Evolutionary conservation across 169 alveolate species (phyloP), one percentile per base, ranked within the genome.

Genomic region (Cystoisospora suis): DNA sequence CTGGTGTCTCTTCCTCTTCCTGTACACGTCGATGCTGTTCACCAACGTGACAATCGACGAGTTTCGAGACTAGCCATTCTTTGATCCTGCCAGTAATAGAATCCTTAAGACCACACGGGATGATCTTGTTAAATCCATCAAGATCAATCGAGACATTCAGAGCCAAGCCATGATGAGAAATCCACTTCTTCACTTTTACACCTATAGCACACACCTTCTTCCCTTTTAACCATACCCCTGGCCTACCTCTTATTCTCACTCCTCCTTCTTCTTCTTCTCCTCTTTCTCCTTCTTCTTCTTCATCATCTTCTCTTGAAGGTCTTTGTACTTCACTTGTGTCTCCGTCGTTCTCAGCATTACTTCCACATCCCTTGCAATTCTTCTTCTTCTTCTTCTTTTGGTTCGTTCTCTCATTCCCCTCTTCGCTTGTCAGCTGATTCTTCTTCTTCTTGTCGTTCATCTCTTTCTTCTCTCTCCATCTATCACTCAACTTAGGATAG

Each of bases 101-200:
- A 15, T 72, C 92, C 2, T 12, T 34, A 40, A 94, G 92, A 32
- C 96, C 96, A 49, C 96, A 94, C 42, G 96, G 90, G 38, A 93
- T 83, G 77, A 94, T 58, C 49, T 75, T 70, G 70, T 72, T 75
- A 87, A 88, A 91, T 65, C 75, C 86, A 5, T 49, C 59, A 20
- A 70, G 79, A 65, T 92, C 77, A 61, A 89, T 70, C 46, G 70
- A 47, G 38, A 94, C 88, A 85, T 94, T 94, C 65, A 94, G 56
- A 46, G 96, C 93, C 86, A 94, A 75, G n/a, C 96, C 96, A 58
- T 94, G 96, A 89, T 85, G 79, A 36, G 95, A 83, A 61, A 94
- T 56, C 92, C 94, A 94, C 89, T 87, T 88, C 83, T 92, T 75
- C 75, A 93, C 90, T 72, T 90, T 93, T 53, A 94, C 53, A 15